Evolutionary conservation across 768 basidiomycete species (phyloP).

Genomic region (Kondoa malvinella): DNA sequence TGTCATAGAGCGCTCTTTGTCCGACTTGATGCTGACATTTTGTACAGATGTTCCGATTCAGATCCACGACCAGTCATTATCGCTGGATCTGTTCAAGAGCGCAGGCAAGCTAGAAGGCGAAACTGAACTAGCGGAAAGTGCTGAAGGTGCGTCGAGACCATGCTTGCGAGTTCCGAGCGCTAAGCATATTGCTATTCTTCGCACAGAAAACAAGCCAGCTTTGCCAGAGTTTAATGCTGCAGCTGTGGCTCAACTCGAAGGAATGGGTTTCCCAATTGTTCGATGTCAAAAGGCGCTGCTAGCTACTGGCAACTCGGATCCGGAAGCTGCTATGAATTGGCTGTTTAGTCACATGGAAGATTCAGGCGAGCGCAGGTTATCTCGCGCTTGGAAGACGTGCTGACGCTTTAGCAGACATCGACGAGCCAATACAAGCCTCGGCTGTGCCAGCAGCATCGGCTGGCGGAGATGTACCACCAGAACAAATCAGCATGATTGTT

Average conservation of each 20-base stretch:
- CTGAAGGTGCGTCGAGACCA: constrained; percentile 26
- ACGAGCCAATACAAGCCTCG: constrained; percentile 42
- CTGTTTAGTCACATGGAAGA: constrained; percentile 90
- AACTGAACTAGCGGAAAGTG: constrained; percentile 47
- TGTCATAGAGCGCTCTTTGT: constrained; percentile 25
- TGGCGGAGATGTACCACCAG: constrained; percentile 46
- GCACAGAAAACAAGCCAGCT: constrained; percentile 29
- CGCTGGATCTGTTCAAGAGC: constrained; percentile 51
- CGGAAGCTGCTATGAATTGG: constrained; percentile 88
- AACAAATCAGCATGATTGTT: constrained; percentile 52
- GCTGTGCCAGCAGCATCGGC: constrained; percentile 24
- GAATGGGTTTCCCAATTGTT: constrained; percentile 75
- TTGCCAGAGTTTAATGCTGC: constrained; percentile 54
- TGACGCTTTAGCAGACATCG: constrained; percentile 49
- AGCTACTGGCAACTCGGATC: constrained; percentile 60
- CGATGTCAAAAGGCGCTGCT: constrained; percentile 79
- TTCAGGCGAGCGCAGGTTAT: constrained; percentile 41
- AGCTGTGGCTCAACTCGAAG: constrained; percentile 58
- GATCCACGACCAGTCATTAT: constrained; percentile 47
- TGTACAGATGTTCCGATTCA: constrained; percentile 66
- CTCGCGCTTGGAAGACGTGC: background rate
- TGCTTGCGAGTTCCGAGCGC: background rate
- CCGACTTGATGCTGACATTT: background rate
- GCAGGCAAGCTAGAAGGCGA: constrained; percentile 55
- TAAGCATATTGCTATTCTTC: background rate